Evolutionary conservation across 1,284 basidiomycete species (phyloP).

Genomic region (Cutaneotrichosporon cutaneum): DNA sequence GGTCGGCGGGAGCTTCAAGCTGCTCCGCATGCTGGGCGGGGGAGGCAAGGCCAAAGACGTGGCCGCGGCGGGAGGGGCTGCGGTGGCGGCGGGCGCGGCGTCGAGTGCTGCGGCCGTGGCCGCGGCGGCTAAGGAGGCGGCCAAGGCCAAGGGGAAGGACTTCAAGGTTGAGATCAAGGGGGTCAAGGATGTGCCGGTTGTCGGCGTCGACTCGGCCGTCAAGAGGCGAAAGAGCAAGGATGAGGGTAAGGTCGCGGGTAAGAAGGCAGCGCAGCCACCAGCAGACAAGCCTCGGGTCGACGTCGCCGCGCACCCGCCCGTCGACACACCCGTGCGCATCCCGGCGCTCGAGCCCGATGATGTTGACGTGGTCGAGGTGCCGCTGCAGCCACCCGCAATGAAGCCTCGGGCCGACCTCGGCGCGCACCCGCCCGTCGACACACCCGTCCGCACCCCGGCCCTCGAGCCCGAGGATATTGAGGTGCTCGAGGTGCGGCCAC

Average conservation of each 20-base stretch:
- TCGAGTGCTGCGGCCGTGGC: not conserved
- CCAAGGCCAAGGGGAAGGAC: not conserved
- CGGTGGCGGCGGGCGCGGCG: slow-evolving; percentile 6
- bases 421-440: not conserved
- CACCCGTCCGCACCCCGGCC: not conserved
- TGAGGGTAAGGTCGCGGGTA: not conserved
- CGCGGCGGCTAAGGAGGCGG: not conserved
- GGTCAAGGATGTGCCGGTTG: not conserved
- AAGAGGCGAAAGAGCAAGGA: not conserved
- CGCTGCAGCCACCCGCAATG: too few relatives aligned
- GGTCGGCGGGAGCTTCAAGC: slow-evolving; percentile 42
- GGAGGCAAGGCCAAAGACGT: slow-evolving; percentile 11
- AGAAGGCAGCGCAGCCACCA: not conserved
- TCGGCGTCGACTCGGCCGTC: slow-evolving; percentile 3
- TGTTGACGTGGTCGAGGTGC: not conserved
- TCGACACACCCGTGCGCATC: not conserved
- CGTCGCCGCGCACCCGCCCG: not conserved
- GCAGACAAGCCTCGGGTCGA: not conserved
- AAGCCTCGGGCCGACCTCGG: not conserved
- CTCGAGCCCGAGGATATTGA: not conserved
- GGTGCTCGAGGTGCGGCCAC: not conserved
- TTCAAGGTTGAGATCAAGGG: not conserved
- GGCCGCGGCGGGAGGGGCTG: slow-evolving; percentile 1
- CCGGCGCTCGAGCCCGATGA: not conserved
- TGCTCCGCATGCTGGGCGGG: slow-evolving; percentile 27